Evolutionary conservation across 1,139 yeast genomes (phyloP).

Genomic region (Suhomyces guaymorum): DNA sequence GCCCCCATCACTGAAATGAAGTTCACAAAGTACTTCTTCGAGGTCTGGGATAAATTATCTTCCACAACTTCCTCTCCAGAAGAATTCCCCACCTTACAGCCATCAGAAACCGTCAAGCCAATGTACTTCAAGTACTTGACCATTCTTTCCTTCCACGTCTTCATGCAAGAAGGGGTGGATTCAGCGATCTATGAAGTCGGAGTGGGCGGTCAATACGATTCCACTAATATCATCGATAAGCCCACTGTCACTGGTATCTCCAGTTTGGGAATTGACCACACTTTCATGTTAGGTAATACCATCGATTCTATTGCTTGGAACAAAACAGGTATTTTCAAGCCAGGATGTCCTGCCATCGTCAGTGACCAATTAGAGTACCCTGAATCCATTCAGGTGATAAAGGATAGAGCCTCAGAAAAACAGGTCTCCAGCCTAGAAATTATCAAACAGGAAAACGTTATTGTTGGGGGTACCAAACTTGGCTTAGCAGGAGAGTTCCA

Average conservation of each 20-base stretch:
- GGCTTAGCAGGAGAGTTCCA: conserved; percentile 93
- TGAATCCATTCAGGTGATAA: conserved; percentile 52
- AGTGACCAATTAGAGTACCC: conserved; percentile 55
- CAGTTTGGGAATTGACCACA: conserved; percentile 90
- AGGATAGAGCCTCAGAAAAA: conserved; percentile 65
- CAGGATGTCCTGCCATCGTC: conserved; percentile 65
- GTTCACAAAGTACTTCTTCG: conserved; percentile 88
- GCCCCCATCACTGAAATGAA: conserved; percentile 75
- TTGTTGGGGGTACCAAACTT: conserved; percentile 44
- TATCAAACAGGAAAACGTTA: conserved; percentile 42
- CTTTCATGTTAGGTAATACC: conserved; percentile 83
- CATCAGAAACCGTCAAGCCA: conserved; percentile 68
- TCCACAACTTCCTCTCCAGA: conserved; percentile 54
- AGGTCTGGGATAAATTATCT: conserved; percentile 84
- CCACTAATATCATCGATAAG: conserved; percentile 78
- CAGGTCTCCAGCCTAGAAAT: conserved; percentile 52
- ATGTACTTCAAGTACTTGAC: conserved; percentile 93
- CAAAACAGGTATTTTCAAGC: conserved; percentile 89
- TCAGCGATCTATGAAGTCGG: conserved; percentile 97
- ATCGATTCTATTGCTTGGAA: conserved; percentile 93
- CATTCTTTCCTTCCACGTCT: conserved; percentile 84
- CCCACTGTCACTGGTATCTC: conserved; percentile 90
- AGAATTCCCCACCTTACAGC: conserved; percentile 72
- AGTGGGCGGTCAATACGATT: conserved; percentile 95
- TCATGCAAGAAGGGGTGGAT: conserved; percentile 81